Conservation (phyloP, 495 filamentous ascomycete genomes). For the Aspergillus wentii region DNA sequence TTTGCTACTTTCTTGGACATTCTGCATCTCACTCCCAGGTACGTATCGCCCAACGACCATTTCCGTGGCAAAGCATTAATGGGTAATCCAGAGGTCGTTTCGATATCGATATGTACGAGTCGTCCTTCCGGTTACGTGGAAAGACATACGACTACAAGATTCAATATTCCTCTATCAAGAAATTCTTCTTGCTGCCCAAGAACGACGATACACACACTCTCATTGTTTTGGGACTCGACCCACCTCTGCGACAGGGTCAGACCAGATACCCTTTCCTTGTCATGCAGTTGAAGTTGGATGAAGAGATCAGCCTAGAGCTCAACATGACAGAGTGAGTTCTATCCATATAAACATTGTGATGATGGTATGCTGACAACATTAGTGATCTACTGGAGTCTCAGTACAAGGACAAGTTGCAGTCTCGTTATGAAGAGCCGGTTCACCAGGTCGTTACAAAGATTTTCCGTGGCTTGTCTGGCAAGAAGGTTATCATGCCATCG, state of each 20-base stretch:
- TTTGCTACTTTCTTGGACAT: constrained; percentile 97
- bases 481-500: constrained; percentile 89
- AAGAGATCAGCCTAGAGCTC: constrained; percentile 92
- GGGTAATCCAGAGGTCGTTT: constrained; percentile 77
- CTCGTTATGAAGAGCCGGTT: constrained; percentile 87
- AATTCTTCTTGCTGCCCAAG: constrained; percentile 97
- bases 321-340: constrained; percentile 86
- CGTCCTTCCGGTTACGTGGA: constrained; percentile 92
- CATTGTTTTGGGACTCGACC: constrained; percentile 92
- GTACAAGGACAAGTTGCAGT: constrained; percentile 82
- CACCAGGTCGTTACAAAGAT: constrained; percentile 89
- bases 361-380: constrained; percentile 9
- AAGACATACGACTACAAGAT: constrained; percentile 99
- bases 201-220: constrained; percentile 93
- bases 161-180: constrained; percentile 94
- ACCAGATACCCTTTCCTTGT: constrained; percentile 98
- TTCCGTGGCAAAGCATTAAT: constrained; percentile 13
- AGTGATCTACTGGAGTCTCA: constrained; percentile 66
- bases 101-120: constrained; percentile 99
- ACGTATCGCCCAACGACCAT: constrained; percentile 17
- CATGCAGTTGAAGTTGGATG: constrained; percentile 98
- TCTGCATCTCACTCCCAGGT: constrained; percentile 94
- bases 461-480: constrained; percentile 88
- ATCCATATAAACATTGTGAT: not conserved
- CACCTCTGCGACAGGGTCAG: constrained; percentile 93